These are phyloP conservation scores for Priceomyces castillae DNA, from an alignment of 805 yeast species.

Conservation along the genomic window DNA sequence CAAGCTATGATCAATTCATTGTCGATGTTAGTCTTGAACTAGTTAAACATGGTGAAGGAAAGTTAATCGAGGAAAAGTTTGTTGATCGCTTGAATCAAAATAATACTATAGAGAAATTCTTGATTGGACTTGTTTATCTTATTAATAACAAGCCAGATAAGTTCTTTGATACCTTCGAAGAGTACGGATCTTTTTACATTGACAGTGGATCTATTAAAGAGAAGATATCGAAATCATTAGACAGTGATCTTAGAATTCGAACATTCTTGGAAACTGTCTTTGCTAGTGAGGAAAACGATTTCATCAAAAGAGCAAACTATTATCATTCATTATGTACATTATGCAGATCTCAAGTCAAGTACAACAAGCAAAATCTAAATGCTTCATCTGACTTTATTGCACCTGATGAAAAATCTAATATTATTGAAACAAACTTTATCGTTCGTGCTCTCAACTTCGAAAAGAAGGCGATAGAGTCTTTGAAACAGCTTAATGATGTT, in stretches of 20 bases:
- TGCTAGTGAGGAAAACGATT: slow-evolving; percentile 10
- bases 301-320: slow-evolving; percentile 21
- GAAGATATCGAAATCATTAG: slow-evolving; percentile 14
- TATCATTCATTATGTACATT: slow-evolving; percentile 30
- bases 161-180: slow-evolving; percentile 21
- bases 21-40: slow-evolving; percentile 33
- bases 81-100: slow-evolving; percentile 39
- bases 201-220: slow-evolving; percentile 11
- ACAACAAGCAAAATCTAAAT: slow-evolving; percentile 5
- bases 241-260: slow-evolving; percentile 14
- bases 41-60: slow-evolving; percentile 31
- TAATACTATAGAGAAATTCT: slow-evolving; percentile 24
- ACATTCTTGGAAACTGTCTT: slow-evolving; percentile 22
- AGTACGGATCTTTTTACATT: slow-evolving; percentile 19
- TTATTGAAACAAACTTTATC: slow-evolving; percentile 15
- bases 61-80: slow-evolving; percentile 42
- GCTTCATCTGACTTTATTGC: slow-evolving; percentile 4
- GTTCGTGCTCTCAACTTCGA: slow-evolving; percentile 25
- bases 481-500: slow-evolving; percentile 8
- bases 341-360: slow-evolving; percentile 16
- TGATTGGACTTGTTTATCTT: slow-evolving; percentile 34
- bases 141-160: slow-evolving; percentile 25
- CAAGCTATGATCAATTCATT: slow-evolving; percentile 28
- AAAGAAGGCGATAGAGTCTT: slow-evolving; percentile 21
- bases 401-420: slow-evolving; percentile 3